phyloP scores from a whole-genome alignment of 2,329 filamentous ascomycete species.

The Venturia aucupariae region DNA sequence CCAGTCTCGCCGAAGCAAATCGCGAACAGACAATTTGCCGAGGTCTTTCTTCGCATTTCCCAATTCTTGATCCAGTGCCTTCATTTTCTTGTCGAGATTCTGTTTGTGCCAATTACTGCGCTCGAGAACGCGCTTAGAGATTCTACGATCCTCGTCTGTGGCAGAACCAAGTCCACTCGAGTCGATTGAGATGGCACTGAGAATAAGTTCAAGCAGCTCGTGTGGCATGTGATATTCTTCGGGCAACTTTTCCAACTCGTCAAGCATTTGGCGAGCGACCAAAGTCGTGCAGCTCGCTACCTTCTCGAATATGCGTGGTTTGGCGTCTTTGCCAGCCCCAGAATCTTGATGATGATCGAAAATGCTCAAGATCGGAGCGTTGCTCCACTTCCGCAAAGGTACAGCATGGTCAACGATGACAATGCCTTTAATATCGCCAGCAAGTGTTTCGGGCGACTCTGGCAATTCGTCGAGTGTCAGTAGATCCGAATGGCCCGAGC shows the following conservation, averaged over 20 bases:
- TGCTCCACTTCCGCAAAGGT: constrained; percentile 35
- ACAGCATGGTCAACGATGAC: constrained; percentile 37
- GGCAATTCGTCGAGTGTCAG: constrained; percentile 40
- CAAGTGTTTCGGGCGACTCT: constrained; percentile 37
- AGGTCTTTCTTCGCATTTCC: constrained; percentile 36
- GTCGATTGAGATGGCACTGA: constrained; percentile 40
- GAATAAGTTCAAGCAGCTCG: constrained; percentile 39
- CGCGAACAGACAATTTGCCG: constrained; percentile 32
- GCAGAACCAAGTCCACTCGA: constrained; percentile 33
- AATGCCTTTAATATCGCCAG: constrained; percentile 35
- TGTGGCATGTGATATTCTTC: constrained; percentile 41
- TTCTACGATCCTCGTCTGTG: constrained; percentile 32
- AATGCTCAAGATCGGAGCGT: constrained; percentile 36
- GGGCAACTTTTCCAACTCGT: constrained; percentile 35
- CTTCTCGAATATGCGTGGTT: constrained; percentile 36
- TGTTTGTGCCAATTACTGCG: constrained; percentile 35
- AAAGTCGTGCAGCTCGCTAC: constrained; percentile 38
- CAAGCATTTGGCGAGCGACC: constrained; percentile 38
- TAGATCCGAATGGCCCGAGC: constrained; percentile 36
- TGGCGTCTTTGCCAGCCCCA: constrained; percentile 32
- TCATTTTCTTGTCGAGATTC: constrained; percentile 34
- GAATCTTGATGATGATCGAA: constrained; percentile 39
- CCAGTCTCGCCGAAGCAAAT: constrained; percentile 39
- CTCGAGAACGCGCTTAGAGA: constrained; percentile 30
- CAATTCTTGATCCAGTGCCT: constrained; percentile 32